Evolutionary conservation across 306 rosid species (phyloP).

Genomic region (Citrullus colocynthis): DNA sequence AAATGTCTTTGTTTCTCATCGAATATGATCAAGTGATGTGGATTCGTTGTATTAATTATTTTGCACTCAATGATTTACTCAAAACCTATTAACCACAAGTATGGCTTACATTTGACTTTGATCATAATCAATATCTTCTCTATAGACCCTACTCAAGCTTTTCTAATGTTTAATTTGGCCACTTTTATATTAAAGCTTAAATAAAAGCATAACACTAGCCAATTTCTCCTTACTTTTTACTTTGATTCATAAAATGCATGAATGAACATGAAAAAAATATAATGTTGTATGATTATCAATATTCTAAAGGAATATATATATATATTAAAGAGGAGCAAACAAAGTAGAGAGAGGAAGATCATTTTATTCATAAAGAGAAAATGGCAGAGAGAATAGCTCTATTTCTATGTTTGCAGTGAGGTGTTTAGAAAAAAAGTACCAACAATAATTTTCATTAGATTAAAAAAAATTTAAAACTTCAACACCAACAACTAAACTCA

Average conservation of each 20-base stretch:
- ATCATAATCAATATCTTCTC: background rate
- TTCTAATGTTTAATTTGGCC: background rate
- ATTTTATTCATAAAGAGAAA: too few relatives aligned
- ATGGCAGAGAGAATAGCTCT: too few relatives aligned
- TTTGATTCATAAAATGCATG: background rate
- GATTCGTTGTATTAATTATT: background rate
- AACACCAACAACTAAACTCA: background rate
- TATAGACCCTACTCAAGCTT: background rate
- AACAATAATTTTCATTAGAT: too few relatives aligned
- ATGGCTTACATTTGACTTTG: background rate
- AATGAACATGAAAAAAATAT: background rate
- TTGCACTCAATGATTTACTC: background rate
- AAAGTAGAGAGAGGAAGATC: background rate
- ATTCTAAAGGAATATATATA: too few relatives aligned
- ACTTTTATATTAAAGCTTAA: background rate
- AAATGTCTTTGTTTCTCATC: background rate
- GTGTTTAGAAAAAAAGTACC: too few relatives aligned
- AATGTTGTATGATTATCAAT: background rate
- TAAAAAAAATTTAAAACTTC: background rate
- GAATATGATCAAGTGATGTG: background rate
- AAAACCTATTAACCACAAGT: background rate
- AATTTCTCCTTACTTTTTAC: background rate
- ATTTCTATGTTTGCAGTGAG: too few relatives aligned
- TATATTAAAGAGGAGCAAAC: too few relatives aligned
- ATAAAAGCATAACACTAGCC: background rate